Base-by-base conservation (phyloP, 768 basidiomycete species). In the Pleurotus citrinopileatus region DNA sequence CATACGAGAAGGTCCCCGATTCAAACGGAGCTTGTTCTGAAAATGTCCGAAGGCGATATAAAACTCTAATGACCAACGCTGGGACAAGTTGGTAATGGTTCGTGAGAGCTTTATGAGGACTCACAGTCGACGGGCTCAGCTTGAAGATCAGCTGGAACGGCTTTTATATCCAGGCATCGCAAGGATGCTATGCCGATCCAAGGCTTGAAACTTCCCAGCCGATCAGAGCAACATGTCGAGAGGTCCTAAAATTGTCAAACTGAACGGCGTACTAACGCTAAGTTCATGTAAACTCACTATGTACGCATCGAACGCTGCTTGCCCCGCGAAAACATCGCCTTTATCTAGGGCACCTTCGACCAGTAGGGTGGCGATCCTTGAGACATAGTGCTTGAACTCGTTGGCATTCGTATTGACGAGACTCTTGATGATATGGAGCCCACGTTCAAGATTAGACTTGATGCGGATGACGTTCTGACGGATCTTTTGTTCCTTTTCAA, bases 161-260 rank as follows among this genome's bases (percentile, higher is more conserved):
- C 73, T 2, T 75, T 72, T 10, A 88, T 75, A 20, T 86, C 79
- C 42, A 88, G 70, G 57, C 83, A 83, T 52, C 97, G 78, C 38
- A 98, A 73, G 1, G 91, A 88, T 0, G 95, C 93, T 29, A 97
- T 79, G 3, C 89, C 92, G 4, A 94, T 72, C 83, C 90, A 91
- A 42, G 76, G 75, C 8, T 84, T 68, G 60, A 89, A 78, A 2
- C 73, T 76, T 12, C 83, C 87, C 9, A 98, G 70, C 15, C 94
- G 80, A 15, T 84, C 85, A 0, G 93, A 89, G 55, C 85, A 86
- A 57, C 85, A 84, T 43, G 79, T 71, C 0, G 89, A 83, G 23
- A 97, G 72, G 6, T 79, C 74, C 91, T 93, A 62, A 56, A 27
- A 44, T 17, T 10, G 22, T 40, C 22, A 53, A 8, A 20, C 51